Conservation (phyloP, 202 grass and related monocot genomes). For the Digitaria exilis region DNA sequence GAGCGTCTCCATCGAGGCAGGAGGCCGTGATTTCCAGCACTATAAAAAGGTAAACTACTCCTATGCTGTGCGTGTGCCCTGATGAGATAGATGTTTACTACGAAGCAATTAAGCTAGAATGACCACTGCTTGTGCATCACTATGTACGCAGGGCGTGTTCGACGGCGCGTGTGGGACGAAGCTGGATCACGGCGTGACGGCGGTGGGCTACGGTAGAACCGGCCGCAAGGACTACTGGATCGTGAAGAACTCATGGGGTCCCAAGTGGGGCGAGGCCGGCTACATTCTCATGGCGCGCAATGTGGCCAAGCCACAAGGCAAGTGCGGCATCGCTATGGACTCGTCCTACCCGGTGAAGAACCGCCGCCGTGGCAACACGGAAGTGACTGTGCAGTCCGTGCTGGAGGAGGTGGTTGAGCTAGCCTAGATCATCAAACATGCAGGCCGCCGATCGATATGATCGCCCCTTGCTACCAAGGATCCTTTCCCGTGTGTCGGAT, state of each 20-base stretch:
- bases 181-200: conserved; percentile 67
- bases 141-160: conserved; percentile 83
- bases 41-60: conserved; percentile 43
- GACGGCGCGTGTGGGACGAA: conserved; percentile 51
- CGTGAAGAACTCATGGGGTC: conserved; percentile 80
- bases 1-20: conserved; percentile 57
- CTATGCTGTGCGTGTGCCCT: too few relatives aligned
- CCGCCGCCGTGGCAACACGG: too few relatives aligned
- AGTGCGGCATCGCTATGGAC: conserved; percentile 77
- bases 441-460: too few relatives aligned
- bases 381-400: too few relatives aligned
- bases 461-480: too few relatives aligned
- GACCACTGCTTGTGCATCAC: too few relatives aligned
- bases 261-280: conserved; percentile 64
- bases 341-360: conserved; percentile 70
- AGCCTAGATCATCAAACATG: too few relatives aligned
- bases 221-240: conserved; percentile 74
- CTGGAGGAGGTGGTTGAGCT: too few relatives aligned
- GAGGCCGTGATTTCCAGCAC: conserved; percentile 44
- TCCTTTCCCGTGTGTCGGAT: too few relatives aligned
- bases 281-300: conserved; percentile 72
- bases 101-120: too few relatives aligned
- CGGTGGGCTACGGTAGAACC: conserved; percentile 65
- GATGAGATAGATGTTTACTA: too few relatives aligned
- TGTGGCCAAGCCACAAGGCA: conserved; percentile 34